Percentiles rank a stretch among this genome's conserved stretches.
phyloP scores from a whole-genome alignment of 305 asterid genomes.

The Andrographis paniculata region DNA sequence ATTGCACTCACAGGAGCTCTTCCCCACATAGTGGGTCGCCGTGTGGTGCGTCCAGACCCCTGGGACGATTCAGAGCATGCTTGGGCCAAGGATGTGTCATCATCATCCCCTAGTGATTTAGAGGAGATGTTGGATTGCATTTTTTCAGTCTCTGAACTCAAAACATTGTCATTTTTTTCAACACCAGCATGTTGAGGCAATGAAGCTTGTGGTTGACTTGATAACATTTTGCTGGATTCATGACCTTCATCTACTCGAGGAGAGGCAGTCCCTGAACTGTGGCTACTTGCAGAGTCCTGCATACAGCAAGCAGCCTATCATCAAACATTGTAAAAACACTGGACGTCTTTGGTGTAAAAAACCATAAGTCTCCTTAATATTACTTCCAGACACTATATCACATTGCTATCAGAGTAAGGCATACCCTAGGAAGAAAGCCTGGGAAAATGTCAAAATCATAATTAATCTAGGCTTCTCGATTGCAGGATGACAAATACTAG shows the following conservation, averaged over 20 bases:
- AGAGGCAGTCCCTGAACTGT: conserved; percentile 36
- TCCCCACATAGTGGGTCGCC: conserved; percentile 56
- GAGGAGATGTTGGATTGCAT: conserved; percentile 21
- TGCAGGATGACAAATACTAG: not conserved
- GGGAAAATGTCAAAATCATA: not conserved
- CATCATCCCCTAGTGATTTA: conserved; percentile 30
- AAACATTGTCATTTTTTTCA: conserved; percentile 15
- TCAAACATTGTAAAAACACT: no score
- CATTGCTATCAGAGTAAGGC: no score
- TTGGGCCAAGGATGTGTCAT: conserved; percentile 32
- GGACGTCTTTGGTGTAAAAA: no score
- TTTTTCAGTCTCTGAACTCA: conserved; percentile 21
- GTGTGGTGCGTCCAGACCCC: conserved; percentile 33
- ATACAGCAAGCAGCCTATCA: no score
- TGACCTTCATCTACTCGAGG: conserved; percentile 7
- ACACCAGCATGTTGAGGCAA: conserved; percentile 28
- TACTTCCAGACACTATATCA: no score
- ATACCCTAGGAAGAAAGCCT: no score
- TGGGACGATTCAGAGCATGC: conserved; percentile 29
- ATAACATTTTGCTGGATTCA: conserved; percentile 15
- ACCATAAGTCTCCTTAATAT: no score
- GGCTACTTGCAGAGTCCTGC: conserved; percentile 49
- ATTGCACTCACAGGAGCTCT: conserved; percentile 67
- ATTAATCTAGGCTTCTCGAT: not conserved
- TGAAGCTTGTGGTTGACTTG: conserved; percentile 18